Percentiles rank a stretch among this genome's conserved stretches.
phyloP scores from a whole-genome alignment of 1,284 basidiomycete species.

The Heterobasidion parviporum region DNA sequence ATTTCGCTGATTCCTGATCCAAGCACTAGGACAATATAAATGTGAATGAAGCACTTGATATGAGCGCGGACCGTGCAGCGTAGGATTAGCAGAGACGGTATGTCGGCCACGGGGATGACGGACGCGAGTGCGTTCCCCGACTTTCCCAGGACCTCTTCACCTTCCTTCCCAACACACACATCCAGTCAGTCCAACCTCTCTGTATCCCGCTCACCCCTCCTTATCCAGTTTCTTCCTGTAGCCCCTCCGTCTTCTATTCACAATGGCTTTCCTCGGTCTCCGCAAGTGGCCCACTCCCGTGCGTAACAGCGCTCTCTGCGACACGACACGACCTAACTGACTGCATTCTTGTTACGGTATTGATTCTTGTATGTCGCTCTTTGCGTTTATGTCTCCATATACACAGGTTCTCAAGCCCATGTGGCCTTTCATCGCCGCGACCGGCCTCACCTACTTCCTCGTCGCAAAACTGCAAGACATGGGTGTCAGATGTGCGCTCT shows the following conservation, averaged over 20 bases:
- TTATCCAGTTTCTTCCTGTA: not conserved
- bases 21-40: not conserved
- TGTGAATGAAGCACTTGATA: not conserved
- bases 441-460: slow-evolving; percentile 55
- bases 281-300: slow-evolving; percentile 74
- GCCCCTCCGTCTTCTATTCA: not conserved
- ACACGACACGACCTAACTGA: not conserved
- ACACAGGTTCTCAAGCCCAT: slow-evolving; percentile 57
- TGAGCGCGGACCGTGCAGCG: not conserved
- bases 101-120: no score
- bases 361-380: not conserved
- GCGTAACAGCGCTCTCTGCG: slow-evolving; percentile 21
- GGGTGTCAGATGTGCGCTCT: slow-evolving; percentile 57
- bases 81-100: no score
- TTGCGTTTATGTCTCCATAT: not conserved
- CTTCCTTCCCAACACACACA: not conserved
- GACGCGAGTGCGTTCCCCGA: no score
- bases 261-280: slow-evolving; percentile 67
- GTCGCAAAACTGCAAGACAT: slow-evolving; percentile 56
- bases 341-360: not conserved
- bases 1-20: no score
- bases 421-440: slow-evolving; percentile 70
- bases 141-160: no score
- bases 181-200: not conserved
- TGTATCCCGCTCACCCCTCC: not conserved